phyloP scores from a whole-genome alignment of 805 yeast genomes.

The Kluyveromyces starmeri region DNA sequence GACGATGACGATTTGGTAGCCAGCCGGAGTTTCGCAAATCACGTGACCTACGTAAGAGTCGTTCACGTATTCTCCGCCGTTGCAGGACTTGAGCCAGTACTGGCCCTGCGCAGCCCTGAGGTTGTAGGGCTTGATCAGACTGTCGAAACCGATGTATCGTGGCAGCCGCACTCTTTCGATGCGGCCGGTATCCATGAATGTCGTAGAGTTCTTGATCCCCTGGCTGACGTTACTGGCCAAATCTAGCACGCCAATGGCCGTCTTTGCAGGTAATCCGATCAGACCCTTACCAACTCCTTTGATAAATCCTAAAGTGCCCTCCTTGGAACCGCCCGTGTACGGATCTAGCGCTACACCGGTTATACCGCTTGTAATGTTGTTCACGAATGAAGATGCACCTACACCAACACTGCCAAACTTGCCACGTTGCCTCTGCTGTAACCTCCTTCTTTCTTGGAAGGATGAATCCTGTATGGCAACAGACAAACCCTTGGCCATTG shows the following conservation, averaged over 20 bases:
- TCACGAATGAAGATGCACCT: conserved; percentile 85
- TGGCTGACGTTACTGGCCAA: conserved; percentile 88
- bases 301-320: conserved; percentile 87
- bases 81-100: conserved; percentile 75
- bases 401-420: conserved; percentile 75
- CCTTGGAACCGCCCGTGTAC: conserved; percentile 76
- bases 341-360: conserved; percentile 90
- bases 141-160: conserved; percentile 60
- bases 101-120: conserved; percentile 90
- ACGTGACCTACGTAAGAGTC: conserved; percentile 80
- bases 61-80: conserved; percentile 65
- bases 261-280: conserved; percentile 93
- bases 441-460: conserved; percentile 74
- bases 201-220: conserved; percentile 87
- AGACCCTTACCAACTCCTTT: conserved; percentile 91
- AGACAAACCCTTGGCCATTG: conserved; percentile 87
- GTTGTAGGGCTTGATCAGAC: conserved; percentile 64
- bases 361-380: conserved; percentile 79
- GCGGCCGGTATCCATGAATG: conserved; percentile 73
- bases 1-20: conserved; percentile 3
- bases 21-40: conserved; percentile 4
- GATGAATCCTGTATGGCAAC: conserved; percentile 80
- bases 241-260: conserved; percentile 91
- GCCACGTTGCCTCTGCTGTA: conserved; percentile 67
- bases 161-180: conserved; percentile 78